Percentiles rank a stretch among this genome's conserved stretches.
Conservation (phyloP, 805 yeast genomes). For the Sungouiozyma ichnusensis region DNA sequence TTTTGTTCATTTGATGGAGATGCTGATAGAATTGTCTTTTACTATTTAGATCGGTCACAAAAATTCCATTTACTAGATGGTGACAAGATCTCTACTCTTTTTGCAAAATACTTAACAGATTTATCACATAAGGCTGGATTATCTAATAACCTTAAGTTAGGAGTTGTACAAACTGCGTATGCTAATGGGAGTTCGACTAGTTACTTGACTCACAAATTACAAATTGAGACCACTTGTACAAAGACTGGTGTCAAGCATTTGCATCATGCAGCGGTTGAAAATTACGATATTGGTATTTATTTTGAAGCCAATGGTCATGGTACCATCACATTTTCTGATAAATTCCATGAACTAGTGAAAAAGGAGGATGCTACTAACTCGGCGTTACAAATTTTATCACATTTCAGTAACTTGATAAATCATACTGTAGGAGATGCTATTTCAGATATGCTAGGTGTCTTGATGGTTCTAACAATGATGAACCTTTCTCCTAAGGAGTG, state of each 20-base stretch:
- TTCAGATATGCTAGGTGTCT: conserved; percentile 75
- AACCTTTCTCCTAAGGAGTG: conserved; percentile 55
- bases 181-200: conserved; percentile 90
- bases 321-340: conserved; percentile 70
- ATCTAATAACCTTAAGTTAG: conserved; percentile 37
- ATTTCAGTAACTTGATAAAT: conserved; percentile 66
- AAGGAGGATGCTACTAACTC: conserved; percentile 30
- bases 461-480: conserved; percentile 50
- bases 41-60: conserved; percentile 34
- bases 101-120: conserved; percentile 57
- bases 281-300: conserved; percentile 84
- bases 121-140: conserved; percentile 38
- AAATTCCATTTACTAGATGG: conserved; percentile 69
- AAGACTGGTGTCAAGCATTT: conserved; percentile 95
- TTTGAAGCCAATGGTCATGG: conserved; percentile 99
- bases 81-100: conserved; percentile 80
- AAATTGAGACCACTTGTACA: conserved; percentile 75
- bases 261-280: conserved; percentile 76
- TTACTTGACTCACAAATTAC: conserved; percentile 49
- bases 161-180: conserved; percentile 95
- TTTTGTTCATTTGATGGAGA: conserved; percentile 93
- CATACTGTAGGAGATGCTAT: conserved; percentile 99
- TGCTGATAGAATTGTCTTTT: conserved; percentile 89
- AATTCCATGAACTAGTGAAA: conserved; percentile 32
- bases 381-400: conserved; percentile 39